A percentile compares a stretch with the other conserved stretches of the same genome.
Evolutionary conservation across 179 eudicot genomes (phyloP).

Genomic region (Dionaea muscipula): DNA sequence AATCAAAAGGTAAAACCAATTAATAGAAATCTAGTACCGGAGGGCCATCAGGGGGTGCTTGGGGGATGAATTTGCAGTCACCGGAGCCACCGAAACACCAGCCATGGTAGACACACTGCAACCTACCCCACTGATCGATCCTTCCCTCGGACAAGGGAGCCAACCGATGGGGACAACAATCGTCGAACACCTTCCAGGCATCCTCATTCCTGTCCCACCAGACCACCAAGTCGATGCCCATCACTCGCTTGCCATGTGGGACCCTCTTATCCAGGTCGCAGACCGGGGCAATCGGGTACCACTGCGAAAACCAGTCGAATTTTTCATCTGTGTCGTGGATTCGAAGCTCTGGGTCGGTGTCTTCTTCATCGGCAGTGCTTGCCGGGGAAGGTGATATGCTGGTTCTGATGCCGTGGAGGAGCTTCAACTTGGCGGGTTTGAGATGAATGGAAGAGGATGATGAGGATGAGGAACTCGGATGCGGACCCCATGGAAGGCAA

Average conservation of each 20-base stretch:
- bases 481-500: neutral
- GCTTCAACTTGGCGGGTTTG: neutral
- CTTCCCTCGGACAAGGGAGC: constrained; percentile 80
- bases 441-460: neutral
- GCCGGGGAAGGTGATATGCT: neutral
- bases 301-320: constrained; percentile 63
- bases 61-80: constrained; percentile 64
- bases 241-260: constrained; percentile 49
- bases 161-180: constrained; percentile 61
- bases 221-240: constrained; percentile 61
- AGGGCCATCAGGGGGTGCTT: constrained; percentile 65
- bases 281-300: constrained; percentile 63
- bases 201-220: constrained; percentile 67
- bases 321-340: constrained; percentile 9
- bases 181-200: constrained; percentile 71
- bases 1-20: neutral
- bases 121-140: constrained; percentile 62
- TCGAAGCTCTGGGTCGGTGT: constrained; percentile 12
- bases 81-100: constrained; percentile 81
- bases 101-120: constrained; percentile 88
- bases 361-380: neutral
- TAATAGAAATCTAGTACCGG: constrained; percentile 26
- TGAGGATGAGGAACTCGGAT: neutral
- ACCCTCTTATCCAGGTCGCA: constrained; percentile 67
- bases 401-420: neutral